A percentile compares a stretch with the other conserved stretches of the same genome.
Conservation (phyloP, 495 filamentous ascomycete genomes). For the Aspergillus sclerotioniger region DNA sequence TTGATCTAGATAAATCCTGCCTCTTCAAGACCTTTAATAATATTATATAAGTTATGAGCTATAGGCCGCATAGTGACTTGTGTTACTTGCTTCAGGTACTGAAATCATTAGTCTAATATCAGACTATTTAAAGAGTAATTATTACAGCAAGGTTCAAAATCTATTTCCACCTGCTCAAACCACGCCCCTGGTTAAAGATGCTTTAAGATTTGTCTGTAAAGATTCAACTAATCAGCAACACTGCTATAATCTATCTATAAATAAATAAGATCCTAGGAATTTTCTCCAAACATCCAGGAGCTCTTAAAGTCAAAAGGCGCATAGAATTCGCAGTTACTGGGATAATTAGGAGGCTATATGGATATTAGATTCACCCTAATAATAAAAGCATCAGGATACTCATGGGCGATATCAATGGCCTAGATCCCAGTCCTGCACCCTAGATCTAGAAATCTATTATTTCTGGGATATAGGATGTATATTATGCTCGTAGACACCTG, state of each 20-base stretch:
- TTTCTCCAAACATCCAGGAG: constrained; percentile 69
- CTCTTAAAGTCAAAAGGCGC: constrained; percentile 73
- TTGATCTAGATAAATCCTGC: constrained; percentile 84
- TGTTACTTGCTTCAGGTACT: constrained; percentile 68
- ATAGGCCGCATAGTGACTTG: constrained; percentile 63
- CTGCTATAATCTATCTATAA: constrained; percentile 78
- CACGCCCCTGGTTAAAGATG: constrained; percentile 82
- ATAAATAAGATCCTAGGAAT: constrained; percentile 85
- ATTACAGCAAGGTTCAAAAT: constrained; percentile 73
- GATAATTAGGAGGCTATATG: constrained; percentile 76
- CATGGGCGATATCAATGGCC: constrained; percentile 80
- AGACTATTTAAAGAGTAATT: constrained; percentile 58
- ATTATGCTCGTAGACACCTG: constrained; percentile 53
- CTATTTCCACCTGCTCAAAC: constrained; percentile 92
- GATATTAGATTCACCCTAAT: constrained; percentile 74
- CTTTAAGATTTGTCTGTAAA: constrained; percentile 70
- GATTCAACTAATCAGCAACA: constrained; percentile 70
- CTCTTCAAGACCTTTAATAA: constrained; percentile 58
- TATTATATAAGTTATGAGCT: constrained; percentile 59
- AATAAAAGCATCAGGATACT: constrained; percentile 63
- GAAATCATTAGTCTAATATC: constrained; percentile 63
- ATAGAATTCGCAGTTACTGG: constrained; percentile 66
- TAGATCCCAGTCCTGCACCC: constrained; percentile 91
- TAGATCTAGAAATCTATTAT: constrained; percentile 69
- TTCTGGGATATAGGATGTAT: constrained; percentile 50